These are phyloP conservation scores for Calycina marina DNA, from an alignment of 2,329 filamentous ascomycete species.

Conservation along the genomic window DNA sequence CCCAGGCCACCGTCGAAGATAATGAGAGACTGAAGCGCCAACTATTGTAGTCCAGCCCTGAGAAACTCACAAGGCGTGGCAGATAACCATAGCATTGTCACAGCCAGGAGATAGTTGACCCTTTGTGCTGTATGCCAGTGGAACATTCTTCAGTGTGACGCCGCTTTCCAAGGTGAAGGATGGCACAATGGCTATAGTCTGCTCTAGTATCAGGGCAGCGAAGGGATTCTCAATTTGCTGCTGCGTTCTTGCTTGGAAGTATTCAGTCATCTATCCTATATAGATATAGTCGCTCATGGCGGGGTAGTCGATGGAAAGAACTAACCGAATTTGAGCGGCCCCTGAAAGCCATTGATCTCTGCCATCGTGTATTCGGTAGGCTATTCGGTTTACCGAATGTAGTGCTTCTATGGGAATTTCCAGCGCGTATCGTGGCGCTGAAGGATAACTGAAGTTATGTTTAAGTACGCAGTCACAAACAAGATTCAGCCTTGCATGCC, in stretches of 20 bases:
- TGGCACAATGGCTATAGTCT: conserved; percentile 74
- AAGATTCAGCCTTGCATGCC: no score
- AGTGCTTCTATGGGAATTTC: no score
- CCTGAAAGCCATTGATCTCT: no score
- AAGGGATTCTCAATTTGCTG: conserved; percentile 87
- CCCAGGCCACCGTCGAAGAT: no score
- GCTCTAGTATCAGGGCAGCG: conserved; percentile 70
- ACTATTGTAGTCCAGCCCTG: neutral
- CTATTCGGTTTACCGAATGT: no score
- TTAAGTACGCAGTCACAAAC: no score
- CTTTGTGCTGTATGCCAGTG: conserved; percentile 52
- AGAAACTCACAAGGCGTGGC: conserved; percentile 53
- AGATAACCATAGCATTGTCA: conserved; percentile 62
- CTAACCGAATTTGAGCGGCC: conserved; percentile 19
- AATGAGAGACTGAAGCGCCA: no score
- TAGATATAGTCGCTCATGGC: conserved; percentile 1
- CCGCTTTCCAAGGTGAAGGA: conserved; percentile 90
- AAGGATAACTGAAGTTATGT: no score
- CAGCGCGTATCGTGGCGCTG: no score
- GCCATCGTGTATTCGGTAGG: no score
- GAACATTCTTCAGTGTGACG: conserved; percentile 63
- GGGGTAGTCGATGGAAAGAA: conserved; percentile 5
- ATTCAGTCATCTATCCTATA: conserved; percentile 40
- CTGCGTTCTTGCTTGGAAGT: conserved; percentile 22
- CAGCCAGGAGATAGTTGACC: conserved; percentile 42